Percentiles rank a stretch among this genome's conserved stretches.
phyloP scores from a whole-genome alignment of 2,329 filamentous ascomycete genomes.

The Periconia macrospinosa region DNA sequence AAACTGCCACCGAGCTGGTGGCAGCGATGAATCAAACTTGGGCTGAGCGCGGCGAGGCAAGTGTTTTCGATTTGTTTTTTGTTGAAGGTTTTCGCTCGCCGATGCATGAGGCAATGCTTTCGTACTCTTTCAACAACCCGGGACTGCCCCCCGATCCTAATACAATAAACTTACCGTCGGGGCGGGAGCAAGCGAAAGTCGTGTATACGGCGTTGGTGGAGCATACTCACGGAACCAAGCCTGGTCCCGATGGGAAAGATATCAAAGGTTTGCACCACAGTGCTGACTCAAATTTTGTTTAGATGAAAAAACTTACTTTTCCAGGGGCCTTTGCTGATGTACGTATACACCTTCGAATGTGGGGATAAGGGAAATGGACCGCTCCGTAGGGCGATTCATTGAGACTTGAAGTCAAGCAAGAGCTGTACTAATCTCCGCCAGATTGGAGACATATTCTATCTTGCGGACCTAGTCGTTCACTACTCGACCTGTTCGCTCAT shows the following conservation, averaged over 20 bases:
- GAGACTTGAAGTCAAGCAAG: not conserved
- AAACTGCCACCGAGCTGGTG: conserved; percentile 29
- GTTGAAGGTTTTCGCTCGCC: not conserved
- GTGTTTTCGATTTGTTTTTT: conserved; percentile 8
- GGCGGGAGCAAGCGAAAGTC: not conserved
- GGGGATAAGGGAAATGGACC: no score
- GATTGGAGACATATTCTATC: conserved; percentile 36
- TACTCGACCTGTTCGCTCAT: conserved; percentile 37
- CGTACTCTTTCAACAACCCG: not conserved
- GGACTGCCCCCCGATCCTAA: not conserved
- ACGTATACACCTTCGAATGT: not conserved
- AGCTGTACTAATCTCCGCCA: conserved; percentile 14
- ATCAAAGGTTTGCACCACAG: not conserved
- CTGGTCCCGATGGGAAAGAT: not conserved
- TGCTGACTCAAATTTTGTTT: conserved; percentile 4
- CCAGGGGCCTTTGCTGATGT: conserved; percentile 11
- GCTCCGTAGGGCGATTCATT: not conserved
- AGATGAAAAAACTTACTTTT: conserved; percentile 13
- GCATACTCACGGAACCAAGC: not conserved
- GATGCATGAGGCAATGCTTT: not conserved
- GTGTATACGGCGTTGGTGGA: not conserved
- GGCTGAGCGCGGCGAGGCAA: conserved; percentile 30
- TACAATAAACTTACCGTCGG: not conserved
- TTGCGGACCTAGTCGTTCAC: conserved; percentile 35
- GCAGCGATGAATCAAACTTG: conserved; percentile 30